phyloP scores from a whole-genome alignment of 192 early-diverging fungal species.

The Linnemannia schmuckeri region DNA sequence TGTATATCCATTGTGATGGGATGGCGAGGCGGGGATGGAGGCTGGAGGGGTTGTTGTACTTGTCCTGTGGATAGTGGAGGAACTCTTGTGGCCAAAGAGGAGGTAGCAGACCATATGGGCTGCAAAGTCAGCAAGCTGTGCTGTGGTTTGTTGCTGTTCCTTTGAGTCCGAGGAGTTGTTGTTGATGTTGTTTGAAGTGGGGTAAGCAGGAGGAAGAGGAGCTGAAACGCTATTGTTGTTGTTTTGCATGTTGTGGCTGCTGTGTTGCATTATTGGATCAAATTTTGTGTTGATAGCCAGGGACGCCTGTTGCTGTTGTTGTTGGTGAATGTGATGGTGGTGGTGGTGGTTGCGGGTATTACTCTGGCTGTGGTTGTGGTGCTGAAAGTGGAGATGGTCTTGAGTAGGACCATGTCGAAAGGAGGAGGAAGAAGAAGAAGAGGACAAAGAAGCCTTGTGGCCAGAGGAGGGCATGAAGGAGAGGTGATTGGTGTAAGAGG shows the following conservation, averaged over 20 bases:
- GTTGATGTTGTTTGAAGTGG: neutral
- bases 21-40: constrained; percentile 39
- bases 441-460: too few relatives aligned
- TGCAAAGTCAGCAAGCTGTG: constrained; percentile 68
- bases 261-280: neutral
- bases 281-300: constrained; percentile 21
- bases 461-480: too few relatives aligned
- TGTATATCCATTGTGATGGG: neutral
- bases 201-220: neutral
- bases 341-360: too few relatives aligned
- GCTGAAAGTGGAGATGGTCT: constrained; percentile 13
- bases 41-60: constrained; percentile 29
- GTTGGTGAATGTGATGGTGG: constrained; percentile 24
- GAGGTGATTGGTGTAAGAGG: too few relatives aligned
- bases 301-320: neutral
- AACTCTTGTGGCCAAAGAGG: constrained; percentile 56
- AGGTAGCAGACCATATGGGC: constrained; percentile 70
- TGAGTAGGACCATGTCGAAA: too few relatives aligned
- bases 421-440: too few relatives aligned
- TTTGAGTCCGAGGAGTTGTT: constrained; percentile 14
- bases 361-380: constrained; percentile 34
- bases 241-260: neutral
- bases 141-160: constrained; percentile 44
- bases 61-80: neutral
- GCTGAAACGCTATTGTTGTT: neutral